Evolutionary conservation across 371 early-diverging fungal species (phyloP).

Genomic region (Mucor lusitanicus): DNA sequence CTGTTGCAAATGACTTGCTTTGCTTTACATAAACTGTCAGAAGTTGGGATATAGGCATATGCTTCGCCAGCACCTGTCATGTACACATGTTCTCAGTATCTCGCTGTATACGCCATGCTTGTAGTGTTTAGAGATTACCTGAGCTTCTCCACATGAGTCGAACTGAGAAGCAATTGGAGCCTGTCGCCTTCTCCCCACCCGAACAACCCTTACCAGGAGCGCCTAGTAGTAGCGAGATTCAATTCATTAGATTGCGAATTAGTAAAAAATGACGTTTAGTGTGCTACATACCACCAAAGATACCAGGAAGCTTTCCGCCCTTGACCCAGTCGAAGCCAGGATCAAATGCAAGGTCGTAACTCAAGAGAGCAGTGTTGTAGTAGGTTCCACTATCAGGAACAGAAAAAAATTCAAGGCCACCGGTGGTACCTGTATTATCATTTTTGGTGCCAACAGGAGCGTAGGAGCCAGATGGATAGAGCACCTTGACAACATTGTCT

Average conservation of each 20-base stretch:
- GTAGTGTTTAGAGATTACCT: conserved; percentile 24
- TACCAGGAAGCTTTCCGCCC: conserved; percentile 60
- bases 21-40: conserved; percentile 36
- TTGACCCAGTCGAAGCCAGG: conserved; percentile 54
- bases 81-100: not conserved
- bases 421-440: conserved; percentile 34
- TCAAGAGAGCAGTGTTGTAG: conserved; percentile 48
- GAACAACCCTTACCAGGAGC: conserved; percentile 41
- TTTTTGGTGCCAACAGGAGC: conserved; percentile 28
- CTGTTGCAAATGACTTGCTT: conserved; percentile 38
- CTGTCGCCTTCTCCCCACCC: conserved; percentile 43
- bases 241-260: not conserved
- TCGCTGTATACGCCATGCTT: not conserved
- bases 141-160: conserved; percentile 51
- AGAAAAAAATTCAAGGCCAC: conserved; percentile 54
- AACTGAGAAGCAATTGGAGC: conserved; percentile 43
- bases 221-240: conserved; percentile 15
- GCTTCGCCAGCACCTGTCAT: conserved; percentile 31
- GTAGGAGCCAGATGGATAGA: conserved; percentile 26
- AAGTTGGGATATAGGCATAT: conserved; percentile 47
- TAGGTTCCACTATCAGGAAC: conserved; percentile 33
- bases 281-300: conserved; percentile 40
- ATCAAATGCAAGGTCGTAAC: conserved; percentile 60
- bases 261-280: not conserved
- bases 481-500: conserved; percentile 10